These are phyloP conservation scores for Cladosporium sp. DNA, from an alignment of 2,329 filamentous ascomycete genomes.

Conservation along the genomic window DNA sequence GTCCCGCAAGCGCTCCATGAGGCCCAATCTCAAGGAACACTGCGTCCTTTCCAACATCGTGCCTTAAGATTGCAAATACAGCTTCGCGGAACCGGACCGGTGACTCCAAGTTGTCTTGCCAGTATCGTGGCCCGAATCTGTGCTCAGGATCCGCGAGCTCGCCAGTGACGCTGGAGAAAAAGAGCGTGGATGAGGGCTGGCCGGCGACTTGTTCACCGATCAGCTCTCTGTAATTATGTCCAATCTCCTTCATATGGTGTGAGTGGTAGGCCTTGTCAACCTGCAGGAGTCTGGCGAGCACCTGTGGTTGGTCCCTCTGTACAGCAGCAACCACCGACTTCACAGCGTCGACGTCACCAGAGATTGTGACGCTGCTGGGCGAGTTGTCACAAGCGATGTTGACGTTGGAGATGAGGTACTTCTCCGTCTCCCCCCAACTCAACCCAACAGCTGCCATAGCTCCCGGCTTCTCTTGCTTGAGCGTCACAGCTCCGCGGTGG, in stretches of 20 bases:
- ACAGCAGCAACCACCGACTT: slow-evolving; percentile 27
- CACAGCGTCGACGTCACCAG: slow-evolving; percentile 40
- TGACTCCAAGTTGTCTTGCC: background rate
- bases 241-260: slow-evolving; percentile 28
- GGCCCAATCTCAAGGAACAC: slow-evolving; percentile 6
- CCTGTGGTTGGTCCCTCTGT: slow-evolving; percentile 34
- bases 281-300: slow-evolving; percentile 31
- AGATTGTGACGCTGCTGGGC: slow-evolving; percentile 41
- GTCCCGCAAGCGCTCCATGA: background rate
- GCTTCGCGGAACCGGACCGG: background rate
- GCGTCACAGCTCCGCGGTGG: slow-evolving; percentile 1
- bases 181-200: background rate
- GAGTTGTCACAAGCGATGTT: background rate
- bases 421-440: background rate
- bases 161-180: background rate
- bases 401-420: background rate
- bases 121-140: background rate
- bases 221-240: background rate
- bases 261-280: slow-evolving; percentile 46
- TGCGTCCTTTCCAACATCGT: no score
- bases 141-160: background rate
- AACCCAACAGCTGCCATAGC: slow-evolving; percentile 29
- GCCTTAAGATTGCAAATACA: no score
- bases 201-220: background rate
- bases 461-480: slow-evolving; percentile 14